A percentile compares a stretch with the other conserved stretches of the same genome.
phyloP scores from a whole-genome alignment of 208 protist genomes.

The Leishmania tarentolae region DNA sequence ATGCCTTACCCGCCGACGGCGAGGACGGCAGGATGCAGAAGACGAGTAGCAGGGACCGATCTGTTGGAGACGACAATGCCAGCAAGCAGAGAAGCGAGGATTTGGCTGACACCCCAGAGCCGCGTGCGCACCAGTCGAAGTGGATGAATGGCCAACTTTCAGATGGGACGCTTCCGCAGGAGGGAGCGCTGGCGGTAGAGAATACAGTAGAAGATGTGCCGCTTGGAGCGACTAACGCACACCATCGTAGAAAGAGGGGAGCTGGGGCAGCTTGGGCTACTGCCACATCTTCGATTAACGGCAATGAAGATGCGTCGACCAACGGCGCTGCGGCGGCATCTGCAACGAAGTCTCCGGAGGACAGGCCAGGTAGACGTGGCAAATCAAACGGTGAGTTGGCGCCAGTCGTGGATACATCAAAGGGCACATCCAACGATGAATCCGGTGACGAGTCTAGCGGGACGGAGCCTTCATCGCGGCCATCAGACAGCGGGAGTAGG shows the following conservation, averaged over 20 bases:
- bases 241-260: neutral
- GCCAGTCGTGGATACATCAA: neutral
- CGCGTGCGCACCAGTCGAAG: conserved; percentile 16
- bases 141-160: conserved; percentile 29
- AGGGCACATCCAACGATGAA: conserved; percentile 8
- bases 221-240: no score
- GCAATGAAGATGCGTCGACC: neutral
- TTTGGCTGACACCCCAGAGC: neutral
- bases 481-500: neutral
- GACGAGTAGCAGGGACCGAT: neutral
- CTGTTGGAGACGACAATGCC: neutral
- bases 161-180: conserved; percentile 8
- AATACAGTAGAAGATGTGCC: neutral
- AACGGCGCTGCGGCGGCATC: neutral
- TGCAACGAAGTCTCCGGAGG: neutral
- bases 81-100: conserved; percentile 7
- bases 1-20: neutral
- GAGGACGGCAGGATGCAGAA: neutral
- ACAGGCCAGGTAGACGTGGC: neutral
- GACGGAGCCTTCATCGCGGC: conserved; percentile 16
- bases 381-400: conserved; percentile 5
- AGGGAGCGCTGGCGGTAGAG: neutral
- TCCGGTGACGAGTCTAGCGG: conserved; percentile 26
- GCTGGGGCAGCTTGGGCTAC: neutral
- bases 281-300: neutral